Percentiles rank a stretch among this genome's conserved stretches.
Evolutionary conservation across 202 grass and related monocot genomes (phyloP).

Genomic region (Schoenoplectus triqueter): DNA sequence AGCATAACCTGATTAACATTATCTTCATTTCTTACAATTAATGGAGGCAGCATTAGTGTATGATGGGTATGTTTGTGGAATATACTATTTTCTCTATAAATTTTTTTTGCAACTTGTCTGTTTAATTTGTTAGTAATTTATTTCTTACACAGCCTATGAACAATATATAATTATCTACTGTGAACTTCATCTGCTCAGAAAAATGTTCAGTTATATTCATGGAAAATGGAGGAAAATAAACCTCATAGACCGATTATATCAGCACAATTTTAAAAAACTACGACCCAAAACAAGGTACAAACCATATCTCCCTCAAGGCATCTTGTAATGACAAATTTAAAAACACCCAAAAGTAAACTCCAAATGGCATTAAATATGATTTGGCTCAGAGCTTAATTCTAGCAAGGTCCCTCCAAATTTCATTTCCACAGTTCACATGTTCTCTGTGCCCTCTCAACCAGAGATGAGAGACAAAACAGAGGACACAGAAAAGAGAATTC

Average conservation of each 20-base stretch:
- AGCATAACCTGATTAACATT: background rate
- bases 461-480: background rate
- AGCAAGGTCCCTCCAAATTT: constrained; percentile 30
- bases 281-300: no score
- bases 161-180: no score
- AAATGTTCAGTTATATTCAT: no score
- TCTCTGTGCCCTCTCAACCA: constrained; percentile 29
- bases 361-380: constrained; percentile 39
- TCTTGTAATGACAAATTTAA: constrained; percentile 28
- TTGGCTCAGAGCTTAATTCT: constrained; percentile 35
- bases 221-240: no score
- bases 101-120: background rate
- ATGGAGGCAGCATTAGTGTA: background rate
- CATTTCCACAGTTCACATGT: constrained; percentile 45
- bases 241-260: no score
- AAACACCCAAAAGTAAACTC: constrained; percentile 29
- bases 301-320: constrained; percentile 14
- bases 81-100: background rate
- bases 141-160: background rate
- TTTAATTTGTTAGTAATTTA: background rate
- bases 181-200: no score
- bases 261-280: no score
- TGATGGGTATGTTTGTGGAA: background rate
- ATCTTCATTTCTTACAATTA: background rate
- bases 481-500: constrained; percentile 1